Base-by-base conservation (phyloP, 306 rosid genomes). In the Casuarina cunninghamiana region DNA sequence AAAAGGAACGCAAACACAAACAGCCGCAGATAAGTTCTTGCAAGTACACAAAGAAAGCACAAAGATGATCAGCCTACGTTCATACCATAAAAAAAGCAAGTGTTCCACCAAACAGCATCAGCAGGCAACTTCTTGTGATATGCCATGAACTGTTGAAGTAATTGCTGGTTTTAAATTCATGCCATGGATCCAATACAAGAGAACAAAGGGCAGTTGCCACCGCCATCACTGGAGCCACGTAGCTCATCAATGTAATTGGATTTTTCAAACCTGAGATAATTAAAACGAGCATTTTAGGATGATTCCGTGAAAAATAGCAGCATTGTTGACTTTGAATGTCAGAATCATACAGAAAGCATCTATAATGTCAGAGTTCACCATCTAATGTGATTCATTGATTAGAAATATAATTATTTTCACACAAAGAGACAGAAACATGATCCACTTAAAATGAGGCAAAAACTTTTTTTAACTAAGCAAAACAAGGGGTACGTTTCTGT, bases 61-160 rank as follows among this genome's bases (percentile, higher is more conserved):
- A 26, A 26, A 26, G 32, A 26, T 26, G 32, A 26, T 42, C 7
- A n/a, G 32, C 53, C 46, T 61, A 75, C 45, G 78, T 50, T 78
- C 86, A 60, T 86, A 93, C 99, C 97, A 93, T 93, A 77, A 91
- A 89, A 81, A 95, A 95, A 79, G 99, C 99, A 78, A 95, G 93
- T 68, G 90, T 61, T 67, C 99, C 97, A 55, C 97, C 97, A 19
- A 95, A 87, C 74, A 95, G 87, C 99, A 95, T 91, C 82, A 93
- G 86, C 82, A 92, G 87, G 83, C 79, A 84, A 88, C 97, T 95
- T 79, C 87, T 91, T 82, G 87, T 61, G 65, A 95, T 71, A 81
- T 95, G 99, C 90, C 80, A 75, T 76, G 86, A 58, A 86, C 80
- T 95, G 67, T 95, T 82, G 71, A 95, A 95, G 88, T 95, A 95